Evolutionary conservation across 768 basidiomycete species (phyloP).

Genomic region (Boletus tomentosulus): DNA sequence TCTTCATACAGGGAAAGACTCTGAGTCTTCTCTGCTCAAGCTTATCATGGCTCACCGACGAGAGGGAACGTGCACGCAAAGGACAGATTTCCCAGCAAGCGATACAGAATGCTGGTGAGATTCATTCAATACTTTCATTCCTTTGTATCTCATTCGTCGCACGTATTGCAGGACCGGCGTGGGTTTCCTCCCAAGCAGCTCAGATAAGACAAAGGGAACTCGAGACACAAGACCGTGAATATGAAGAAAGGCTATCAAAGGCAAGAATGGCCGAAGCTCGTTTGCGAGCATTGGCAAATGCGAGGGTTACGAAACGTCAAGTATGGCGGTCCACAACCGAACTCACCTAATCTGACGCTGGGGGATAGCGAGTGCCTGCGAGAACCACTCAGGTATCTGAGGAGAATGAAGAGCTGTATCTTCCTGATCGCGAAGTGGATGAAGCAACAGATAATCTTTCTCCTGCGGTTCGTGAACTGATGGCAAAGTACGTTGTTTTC

Average conservation of each 20-base stretch:
- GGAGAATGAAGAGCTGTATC: conserved; percentile 62
- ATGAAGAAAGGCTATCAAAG: conserved; percentile 52
- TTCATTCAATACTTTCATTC: not conserved
- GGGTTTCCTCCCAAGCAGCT: conserved; percentile 72
- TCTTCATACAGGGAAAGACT: conserved; percentile 71
- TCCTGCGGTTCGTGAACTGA: conserved; percentile 71
- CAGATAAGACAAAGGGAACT: conserved; percentile 61
- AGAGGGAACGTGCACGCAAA: conserved; percentile 63
- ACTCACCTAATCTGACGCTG: conserved; percentile 3
- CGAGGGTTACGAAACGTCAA: conserved; percentile 55
- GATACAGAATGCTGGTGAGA: conserved; percentile 25
- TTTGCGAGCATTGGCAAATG: conserved; percentile 49
- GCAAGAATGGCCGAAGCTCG: conserved; percentile 63
- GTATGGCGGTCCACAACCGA: conserved; percentile 35
- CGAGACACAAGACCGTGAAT: conserved; percentile 62
- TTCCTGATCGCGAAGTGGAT: conserved; percentile 52
- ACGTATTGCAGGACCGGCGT: conserved; percentile 50
- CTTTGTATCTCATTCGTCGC: conserved; percentile 14
- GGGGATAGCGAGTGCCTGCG: conserved; percentile 22
- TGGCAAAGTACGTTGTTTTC: conserved; percentile 58
- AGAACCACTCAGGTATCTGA: conserved; percentile 22
- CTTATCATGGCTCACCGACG: conserved; percentile 70
- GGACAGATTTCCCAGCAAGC: conserved; percentile 48
- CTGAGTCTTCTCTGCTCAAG: conserved; percentile 73
- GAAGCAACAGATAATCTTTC: conserved; percentile 57